A percentile compares a stretch with the other conserved stretches of the same genome.
These are phyloP conservation scores for Kalaharituber pfeilii DNA, from an alignment of 2,329 filamentous ascomycete genomes.

Conservation along the genomic window DNA sequence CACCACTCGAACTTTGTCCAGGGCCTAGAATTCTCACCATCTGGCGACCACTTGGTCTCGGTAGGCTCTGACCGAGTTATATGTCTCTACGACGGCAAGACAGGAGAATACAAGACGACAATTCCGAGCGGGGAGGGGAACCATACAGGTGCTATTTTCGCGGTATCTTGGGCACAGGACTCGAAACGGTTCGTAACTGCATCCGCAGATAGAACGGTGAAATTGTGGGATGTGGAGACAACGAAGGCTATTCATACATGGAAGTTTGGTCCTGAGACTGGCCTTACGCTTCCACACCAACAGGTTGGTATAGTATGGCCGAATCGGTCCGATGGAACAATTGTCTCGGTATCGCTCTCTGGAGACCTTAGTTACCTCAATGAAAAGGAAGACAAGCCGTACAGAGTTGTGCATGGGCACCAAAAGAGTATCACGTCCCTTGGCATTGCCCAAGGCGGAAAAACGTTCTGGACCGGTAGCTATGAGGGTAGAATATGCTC, in stretches of 20 bases:
- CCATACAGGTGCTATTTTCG: conserved; percentile 85
- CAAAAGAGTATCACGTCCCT: conserved; percentile 80
- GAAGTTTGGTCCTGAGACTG: conserved; percentile 60
- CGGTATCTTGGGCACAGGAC: conserved; percentile 75
- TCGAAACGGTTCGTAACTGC: conserved; percentile 76
- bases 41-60: conserved; percentile 64
- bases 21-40: conserved; percentile 74
- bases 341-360: conserved; percentile 75
- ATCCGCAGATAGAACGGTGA: conserved; percentile 85
- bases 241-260: conserved; percentile 65
- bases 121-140: conserved; percentile 55
- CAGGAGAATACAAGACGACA: conserved; percentile 59
- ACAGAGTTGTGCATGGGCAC: conserved; percentile 62
- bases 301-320: conserved; percentile 93
- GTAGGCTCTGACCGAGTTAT: conserved; percentile 87
- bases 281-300: conserved; percentile 35
- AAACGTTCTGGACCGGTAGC: conserved; percentile 72
- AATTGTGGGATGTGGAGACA: conserved; percentile 77
- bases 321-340: conserved; percentile 59
- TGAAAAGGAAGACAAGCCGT: conserved; percentile 49
- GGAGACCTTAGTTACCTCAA: conserved; percentile 82
- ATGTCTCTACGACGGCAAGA: conserved; percentile 92
- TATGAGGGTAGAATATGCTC: conserved; percentile 74
- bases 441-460: conserved; percentile 36
- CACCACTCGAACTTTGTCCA: conserved; percentile 81